These are phyloP conservation scores for Lepidopterella palustris DNA, from an alignment of 495 filamentous ascomycete genomes.

Conservation along the genomic window DNA sequence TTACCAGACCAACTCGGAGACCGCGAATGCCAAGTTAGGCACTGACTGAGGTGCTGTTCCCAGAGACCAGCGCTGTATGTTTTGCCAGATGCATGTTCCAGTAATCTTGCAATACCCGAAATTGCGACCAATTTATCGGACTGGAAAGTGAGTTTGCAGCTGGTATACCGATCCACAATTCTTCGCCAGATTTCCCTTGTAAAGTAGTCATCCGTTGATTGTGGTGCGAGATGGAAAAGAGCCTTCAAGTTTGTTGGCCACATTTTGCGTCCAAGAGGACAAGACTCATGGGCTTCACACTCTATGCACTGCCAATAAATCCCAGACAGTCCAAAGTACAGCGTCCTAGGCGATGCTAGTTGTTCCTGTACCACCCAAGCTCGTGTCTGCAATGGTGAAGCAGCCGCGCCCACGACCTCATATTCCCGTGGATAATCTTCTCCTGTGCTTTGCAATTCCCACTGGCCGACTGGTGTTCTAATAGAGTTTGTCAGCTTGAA, in stretches of 20 bases:
- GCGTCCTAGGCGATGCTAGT: background rate
- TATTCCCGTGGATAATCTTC: background rate
- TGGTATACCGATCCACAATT: background rate
- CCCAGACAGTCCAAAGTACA: no score
- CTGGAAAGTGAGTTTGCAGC: background rate
- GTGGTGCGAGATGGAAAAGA: background rate
- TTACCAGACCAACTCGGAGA: no score
- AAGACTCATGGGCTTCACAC: no score
- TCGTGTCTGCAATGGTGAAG: background rate
- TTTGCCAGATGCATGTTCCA: no score
- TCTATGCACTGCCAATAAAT: no score
- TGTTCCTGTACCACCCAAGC: background rate
- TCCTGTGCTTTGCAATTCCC: background rate
- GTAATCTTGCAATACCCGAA: background rate
- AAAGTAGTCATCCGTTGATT: background rate
- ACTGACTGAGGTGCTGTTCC: no score
- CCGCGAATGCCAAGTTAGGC: no score
- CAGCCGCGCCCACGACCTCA: background rate
- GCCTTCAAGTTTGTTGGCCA: no score
- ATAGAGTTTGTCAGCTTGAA: background rate
- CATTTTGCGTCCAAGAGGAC: no score
- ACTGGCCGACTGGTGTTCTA: background rate
- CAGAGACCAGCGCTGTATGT: no score
- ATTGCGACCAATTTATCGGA: background rate
- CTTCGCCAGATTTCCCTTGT: background rate